Base-by-base conservation (phyloP, 2,329 filamentous ascomycete species). In the Ophiostoma fasciatum region DNA sequence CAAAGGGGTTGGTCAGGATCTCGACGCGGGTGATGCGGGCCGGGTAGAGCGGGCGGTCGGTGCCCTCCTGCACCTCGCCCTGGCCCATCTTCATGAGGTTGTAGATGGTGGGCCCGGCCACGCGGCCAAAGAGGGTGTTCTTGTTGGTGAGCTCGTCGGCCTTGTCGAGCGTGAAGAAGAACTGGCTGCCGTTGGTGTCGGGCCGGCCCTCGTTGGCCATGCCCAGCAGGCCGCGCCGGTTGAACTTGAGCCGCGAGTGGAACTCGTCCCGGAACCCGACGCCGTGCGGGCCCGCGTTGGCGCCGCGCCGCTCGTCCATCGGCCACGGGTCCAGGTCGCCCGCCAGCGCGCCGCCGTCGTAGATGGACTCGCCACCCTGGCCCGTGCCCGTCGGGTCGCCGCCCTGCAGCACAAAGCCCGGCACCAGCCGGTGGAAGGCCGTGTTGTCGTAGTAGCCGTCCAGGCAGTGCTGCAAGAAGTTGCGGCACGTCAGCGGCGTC, bases 391-490 rank as follows among this genome's bases (percentile, higher is more conserved):
- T 94, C 0, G 90, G 88, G 49, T 98, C 90, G 38, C 90, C 90
- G 21, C 88, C 90, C 52, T 98, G 90, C 10, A 96, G 63, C 43
- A 98, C 82, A 57, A 98, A 98, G 35, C 81, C 82, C 0, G 87
- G 83, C 0, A 94, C 78, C 6, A 96, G 67, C 18, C 90, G 82
- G 61, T 98, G 90, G 61, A 98, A 98, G 43, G 90, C 78, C 0
- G 87, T 94, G 52, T 80, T 77, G 49, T 84, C 78, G 63, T 96
- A 98, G 64, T 96, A 96, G 47, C 85, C 85, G 54, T 98, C 87
- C 47, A 94, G 71, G 53, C 83, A 90, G 51, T 87, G 79, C 57
- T 98, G 90, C 26, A 98, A 70, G 59, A 98, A 98, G 62, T 94
- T 96, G 48, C 88, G 84, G 52, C 79, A 85, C 19, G 90, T 81